A percentile compares a stretch with the other conserved stretches of the same genome.
Evolutionary conservation across 805 yeast species (phyloP).

Genomic region (Lachancea cidri): DNA sequence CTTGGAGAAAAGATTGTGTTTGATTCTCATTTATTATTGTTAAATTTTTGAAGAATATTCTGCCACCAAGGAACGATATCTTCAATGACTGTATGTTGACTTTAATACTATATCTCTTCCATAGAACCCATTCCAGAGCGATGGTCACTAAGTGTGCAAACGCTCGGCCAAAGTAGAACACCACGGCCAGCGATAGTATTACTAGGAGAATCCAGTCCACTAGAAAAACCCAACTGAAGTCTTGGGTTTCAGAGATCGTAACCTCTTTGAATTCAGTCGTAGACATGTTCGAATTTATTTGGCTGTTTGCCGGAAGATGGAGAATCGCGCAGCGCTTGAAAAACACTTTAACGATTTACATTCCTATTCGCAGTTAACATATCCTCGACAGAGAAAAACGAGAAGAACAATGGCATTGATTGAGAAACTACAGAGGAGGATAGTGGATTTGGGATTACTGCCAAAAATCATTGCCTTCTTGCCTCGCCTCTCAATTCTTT

Average conservation of each 20-base stretch:
- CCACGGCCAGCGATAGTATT: constrained; percentile 52
- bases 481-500: constrained; percentile 40
- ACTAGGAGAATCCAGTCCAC: constrained; percentile 76
- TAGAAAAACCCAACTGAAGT: constrained; percentile 68
- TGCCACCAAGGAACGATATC: constrained; percentile 76
- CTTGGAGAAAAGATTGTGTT: constrained; percentile 63
- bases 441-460: constrained; percentile 42
- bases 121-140: constrained; percentile 47
- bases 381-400: neutral
- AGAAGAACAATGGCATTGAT: constrained; percentile 43
- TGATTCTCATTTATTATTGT: constrained; percentile 69
- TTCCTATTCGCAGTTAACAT: neutral
- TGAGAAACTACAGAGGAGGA: constrained; percentile 40
- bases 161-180: constrained; percentile 73
- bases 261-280: constrained; percentile 25
- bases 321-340: neutral
- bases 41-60: constrained; percentile 71
- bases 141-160: constrained; percentile 56
- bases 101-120: constrained; percentile 57
- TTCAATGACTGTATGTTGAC: constrained; percentile 69
- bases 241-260: constrained; percentile 26
- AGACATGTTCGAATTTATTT: neutral
- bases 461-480: constrained; percentile 40
- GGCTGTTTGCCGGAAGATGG: neutral
- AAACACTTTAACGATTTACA: neutral